These are phyloP conservation scores for Solanum paucissectum DNA, from an alignment of 257 asterid genomes.

Conservation along the genomic window DNA sequence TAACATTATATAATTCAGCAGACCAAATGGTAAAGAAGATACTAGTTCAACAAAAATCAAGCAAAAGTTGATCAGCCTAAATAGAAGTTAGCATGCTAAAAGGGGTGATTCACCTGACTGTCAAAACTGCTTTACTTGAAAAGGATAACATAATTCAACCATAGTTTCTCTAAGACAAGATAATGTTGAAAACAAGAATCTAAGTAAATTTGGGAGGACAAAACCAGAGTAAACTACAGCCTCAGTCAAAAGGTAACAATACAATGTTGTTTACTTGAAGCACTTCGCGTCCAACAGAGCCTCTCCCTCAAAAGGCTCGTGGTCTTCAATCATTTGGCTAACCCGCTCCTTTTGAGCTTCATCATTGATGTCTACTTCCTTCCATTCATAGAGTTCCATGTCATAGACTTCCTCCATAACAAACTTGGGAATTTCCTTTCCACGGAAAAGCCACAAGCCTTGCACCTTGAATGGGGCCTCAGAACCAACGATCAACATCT, in stretches of 20 bases:
- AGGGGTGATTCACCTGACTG: not conserved
- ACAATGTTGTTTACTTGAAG: not conserved
- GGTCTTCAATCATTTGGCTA: not conserved
- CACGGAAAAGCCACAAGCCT: not conserved
- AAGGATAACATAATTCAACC: not conserved
- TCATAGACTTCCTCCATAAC: not conserved
- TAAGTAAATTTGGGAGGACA: not conserved
- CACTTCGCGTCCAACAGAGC: not conserved
- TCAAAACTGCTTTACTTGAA: not conserved
- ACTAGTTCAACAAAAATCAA: not conserved
- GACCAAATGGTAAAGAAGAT: not conserved
- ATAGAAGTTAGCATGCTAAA: not conserved
- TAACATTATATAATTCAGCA: no score
- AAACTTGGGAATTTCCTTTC: not conserved
- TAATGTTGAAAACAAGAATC: not conserved
- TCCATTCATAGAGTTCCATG: not conserved
- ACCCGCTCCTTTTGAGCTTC: not conserved
- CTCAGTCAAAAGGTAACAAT: not conserved
- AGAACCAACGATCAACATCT: not conserved
- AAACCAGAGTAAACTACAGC: not conserved
- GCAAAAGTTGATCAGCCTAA: not conserved
- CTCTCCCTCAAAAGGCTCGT: not conserved
- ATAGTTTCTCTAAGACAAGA: not conserved
- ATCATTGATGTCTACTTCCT: not conserved
- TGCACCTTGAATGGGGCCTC: not conserved